Conservation (phyloP, 139 green algal genomes). For the Haematococcus lacustris region DNA sequence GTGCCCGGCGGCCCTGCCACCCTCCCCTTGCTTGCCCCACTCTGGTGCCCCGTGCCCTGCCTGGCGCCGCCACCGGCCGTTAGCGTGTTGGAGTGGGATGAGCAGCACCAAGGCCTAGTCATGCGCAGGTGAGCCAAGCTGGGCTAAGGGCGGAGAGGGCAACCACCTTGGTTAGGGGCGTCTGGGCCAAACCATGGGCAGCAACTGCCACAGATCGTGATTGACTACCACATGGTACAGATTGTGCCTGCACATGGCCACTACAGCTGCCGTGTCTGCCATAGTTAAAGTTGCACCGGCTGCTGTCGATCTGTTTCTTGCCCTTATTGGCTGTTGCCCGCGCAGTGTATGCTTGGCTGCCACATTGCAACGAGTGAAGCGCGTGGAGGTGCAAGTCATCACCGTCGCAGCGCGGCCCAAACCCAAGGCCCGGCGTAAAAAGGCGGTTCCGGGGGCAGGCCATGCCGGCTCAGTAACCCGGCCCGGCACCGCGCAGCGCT, state of each 20-base stretch:
- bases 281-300: neutral
- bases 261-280: too few relatives aligned
- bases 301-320: neutral
- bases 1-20: neutral
- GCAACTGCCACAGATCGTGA: neutral
- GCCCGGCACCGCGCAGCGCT: too few relatives aligned
- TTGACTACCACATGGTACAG: neutral
- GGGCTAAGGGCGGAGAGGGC: neutral
- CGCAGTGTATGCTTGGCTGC: neutral
- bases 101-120: neutral
- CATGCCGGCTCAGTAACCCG: too few relatives aligned
- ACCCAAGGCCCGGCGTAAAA: neutral
- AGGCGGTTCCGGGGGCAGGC: neutral
- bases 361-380: neutral
- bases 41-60: conserved; percentile 13
- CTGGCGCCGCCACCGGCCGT: neutral
- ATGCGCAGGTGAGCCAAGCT: conserved; percentile 1
- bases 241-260: too few relatives aligned
- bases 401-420: neutral
- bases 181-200: neutral
- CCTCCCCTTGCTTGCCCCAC: neutral
- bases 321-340: neutral
- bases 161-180: neutral
- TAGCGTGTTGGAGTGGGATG: conserved; percentile 15
- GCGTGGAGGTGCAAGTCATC: neutral